These are phyloP conservation scores for Ceratocystis huliohia DNA, from an alignment of 2,329 filamentous ascomycete species.

Conservation along the genomic window DNA sequence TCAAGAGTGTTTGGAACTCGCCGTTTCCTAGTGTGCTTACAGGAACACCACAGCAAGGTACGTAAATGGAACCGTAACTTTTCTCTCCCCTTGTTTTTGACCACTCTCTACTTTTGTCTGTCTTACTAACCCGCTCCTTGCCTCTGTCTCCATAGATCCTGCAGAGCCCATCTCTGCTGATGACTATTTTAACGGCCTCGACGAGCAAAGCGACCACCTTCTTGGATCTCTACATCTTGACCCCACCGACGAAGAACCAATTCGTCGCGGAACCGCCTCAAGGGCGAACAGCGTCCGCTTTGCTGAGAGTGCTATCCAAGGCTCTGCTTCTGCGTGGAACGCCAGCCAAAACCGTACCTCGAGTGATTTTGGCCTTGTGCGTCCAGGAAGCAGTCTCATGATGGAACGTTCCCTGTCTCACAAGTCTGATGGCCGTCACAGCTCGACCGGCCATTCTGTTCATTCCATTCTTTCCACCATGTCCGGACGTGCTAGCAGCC, in stretches of 20 bases:
- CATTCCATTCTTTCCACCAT: constrained; percentile 49
- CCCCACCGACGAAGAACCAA: constrained; percentile 65
- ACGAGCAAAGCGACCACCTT: constrained; percentile 70
- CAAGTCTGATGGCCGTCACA: constrained; percentile 90
- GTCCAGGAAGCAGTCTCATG: constrained; percentile 73
- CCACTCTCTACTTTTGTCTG: background rate
- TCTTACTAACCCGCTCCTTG: constrained; percentile 1
- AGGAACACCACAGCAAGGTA: constrained; percentile 79
- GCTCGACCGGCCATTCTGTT: constrained; percentile 75
- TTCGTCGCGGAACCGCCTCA: constrained; percentile 73
- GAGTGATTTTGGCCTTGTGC: constrained; percentile 63
- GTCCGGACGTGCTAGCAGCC: constrained; percentile 68
- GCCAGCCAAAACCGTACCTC: constrained; percentile 59
- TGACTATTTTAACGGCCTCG: constrained; percentile 81
- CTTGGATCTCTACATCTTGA: constrained; percentile 75
- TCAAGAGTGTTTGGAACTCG: constrained; percentile 86
- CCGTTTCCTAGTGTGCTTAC: constrained; percentile 79
- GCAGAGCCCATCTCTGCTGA: constrained; percentile 33
- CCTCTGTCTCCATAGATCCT: constrained; percentile 1
- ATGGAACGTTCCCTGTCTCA: constrained; percentile 86
- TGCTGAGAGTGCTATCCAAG: constrained; percentile 86
- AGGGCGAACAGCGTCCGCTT: constrained; percentile 95
- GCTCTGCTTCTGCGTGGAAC: constrained; percentile 69
- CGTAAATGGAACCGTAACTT: background rate
- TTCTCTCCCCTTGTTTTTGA: background rate